phyloP scores from a whole-genome alignment of 208 protist genomes.

The Wallacemonas sp. region DNA sequence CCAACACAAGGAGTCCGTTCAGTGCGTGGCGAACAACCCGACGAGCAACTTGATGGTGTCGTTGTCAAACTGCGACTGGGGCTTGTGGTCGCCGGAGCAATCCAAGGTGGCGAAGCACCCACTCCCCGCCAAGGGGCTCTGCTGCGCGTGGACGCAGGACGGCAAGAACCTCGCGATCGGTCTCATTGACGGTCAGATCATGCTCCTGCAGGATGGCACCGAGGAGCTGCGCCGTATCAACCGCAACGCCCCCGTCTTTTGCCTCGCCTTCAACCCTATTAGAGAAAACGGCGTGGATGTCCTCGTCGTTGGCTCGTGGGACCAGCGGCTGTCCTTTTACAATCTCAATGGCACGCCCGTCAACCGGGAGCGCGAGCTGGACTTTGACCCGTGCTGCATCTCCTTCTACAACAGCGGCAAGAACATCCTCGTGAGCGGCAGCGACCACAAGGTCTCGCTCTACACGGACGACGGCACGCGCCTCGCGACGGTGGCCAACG shows the following conservation, averaged over 20 bases:
- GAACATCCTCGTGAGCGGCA: constrained; percentile 94
- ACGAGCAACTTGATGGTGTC: constrained; percentile 84
- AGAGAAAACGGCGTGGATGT: constrained; percentile 88
- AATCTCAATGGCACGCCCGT: constrained; percentile 76
- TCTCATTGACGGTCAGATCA: constrained; percentile 83
- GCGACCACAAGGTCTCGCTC: constrained; percentile 89
- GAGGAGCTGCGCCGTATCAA: constrained; percentile 66
- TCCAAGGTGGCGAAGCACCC: constrained; percentile 90
- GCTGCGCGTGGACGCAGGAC: constrained; percentile 93
- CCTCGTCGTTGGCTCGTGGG: constrained; percentile 95
- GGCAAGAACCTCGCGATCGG: constrained; percentile 94
- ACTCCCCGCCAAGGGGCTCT: constrained; percentile 88
- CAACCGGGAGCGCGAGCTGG: constrained; percentile 75
- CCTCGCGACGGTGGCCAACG: constrained; percentile 70
- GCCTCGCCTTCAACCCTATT: constrained; percentile 92
- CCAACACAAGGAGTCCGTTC: constrained; percentile 95
- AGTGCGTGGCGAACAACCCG: constrained; percentile 94
- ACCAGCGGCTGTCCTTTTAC: constrained; percentile 96
- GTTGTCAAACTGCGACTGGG: constrained; percentile 93
- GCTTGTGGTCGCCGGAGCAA: constrained; percentile 94
- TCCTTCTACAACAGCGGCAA: constrained; percentile 91
- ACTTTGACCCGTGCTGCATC: constrained; percentile 94
- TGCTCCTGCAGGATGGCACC: constrained; percentile 41
- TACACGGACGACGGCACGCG: constrained; percentile 89
- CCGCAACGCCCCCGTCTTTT: constrained; percentile 93